Percentiles rank a stretch among this genome's conserved stretches.
Evolutionary conservation across 2,329 filamentous ascomycete genomes (phyloP).

Genomic region (Acarospora socialis): DNA sequence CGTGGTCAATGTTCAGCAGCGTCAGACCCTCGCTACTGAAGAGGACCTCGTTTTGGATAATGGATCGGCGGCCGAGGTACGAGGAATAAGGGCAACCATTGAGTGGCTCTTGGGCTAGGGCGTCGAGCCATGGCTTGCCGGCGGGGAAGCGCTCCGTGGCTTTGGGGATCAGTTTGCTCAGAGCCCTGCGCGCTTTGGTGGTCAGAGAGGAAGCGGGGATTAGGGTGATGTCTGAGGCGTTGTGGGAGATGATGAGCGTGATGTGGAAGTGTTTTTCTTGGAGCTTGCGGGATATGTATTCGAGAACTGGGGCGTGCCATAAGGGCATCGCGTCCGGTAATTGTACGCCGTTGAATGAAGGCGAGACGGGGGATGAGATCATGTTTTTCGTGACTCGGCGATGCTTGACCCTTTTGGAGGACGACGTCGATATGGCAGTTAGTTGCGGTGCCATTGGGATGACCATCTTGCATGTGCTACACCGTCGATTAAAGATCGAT

Average conservation of each 20-base stretch:
- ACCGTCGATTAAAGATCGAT: too few relatives aligned
- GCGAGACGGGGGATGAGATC: too few relatives aligned
- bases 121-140: conserved; percentile 4
- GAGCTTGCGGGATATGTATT: conserved; percentile 10
- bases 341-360: too few relatives aligned
- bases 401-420: too few relatives aligned
- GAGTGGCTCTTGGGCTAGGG: conserved; percentile 8
- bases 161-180: conserved; percentile 9
- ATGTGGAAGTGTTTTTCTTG: conserved; percentile 6
- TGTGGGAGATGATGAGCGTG: conserved; percentile 9
- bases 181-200: too few relatives aligned
- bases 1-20: conserved; percentile 30
- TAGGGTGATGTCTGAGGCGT: conserved; percentile 8
- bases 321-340: too few relatives aligned
- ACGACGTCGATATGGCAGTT: too few relatives aligned
- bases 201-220: conserved; percentile 8
- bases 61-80: conserved; percentile 28
- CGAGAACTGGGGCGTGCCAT: too few relatives aligned
- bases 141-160: conserved; percentile 6
- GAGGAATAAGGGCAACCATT: conserved; percentile 5
- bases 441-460: too few relatives aligned
- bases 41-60: conserved; percentile 30
- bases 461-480: too few relatives aligned
- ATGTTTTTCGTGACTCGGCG: too few relatives aligned
- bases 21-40: conserved; percentile 31